Conservation (phyloP, 179 eudicot species). For the Vitellaria paradoxa region DNA sequence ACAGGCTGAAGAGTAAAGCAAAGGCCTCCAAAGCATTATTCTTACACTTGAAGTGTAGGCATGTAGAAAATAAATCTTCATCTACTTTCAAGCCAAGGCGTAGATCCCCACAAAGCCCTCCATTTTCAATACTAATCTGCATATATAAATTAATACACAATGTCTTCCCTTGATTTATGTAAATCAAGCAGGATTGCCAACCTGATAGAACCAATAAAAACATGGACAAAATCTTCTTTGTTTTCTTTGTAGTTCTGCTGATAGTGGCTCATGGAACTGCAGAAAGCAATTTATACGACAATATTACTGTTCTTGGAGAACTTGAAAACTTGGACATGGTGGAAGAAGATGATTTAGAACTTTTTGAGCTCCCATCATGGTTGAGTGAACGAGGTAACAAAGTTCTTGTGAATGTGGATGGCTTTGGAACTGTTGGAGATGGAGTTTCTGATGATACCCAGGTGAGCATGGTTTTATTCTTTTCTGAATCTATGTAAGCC, state of each 20-base stretch:
- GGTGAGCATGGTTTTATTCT: constrained; percentile 31
- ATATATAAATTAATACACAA: constrained; percentile 49
- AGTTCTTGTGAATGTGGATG: constrained; percentile 69
- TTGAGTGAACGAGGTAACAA: constrained; percentile 34
- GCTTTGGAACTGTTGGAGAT: constrained; percentile 81
- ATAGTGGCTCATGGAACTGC: constrained; percentile 41
- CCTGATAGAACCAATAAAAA: constrained; percentile 19
- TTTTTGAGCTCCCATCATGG: constrained; percentile 40
- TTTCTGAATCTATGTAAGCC: not conserved
- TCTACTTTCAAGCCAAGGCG: constrained; percentile 87
- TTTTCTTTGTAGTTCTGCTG: constrained; percentile 47
- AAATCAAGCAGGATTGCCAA: constrained; percentile 30
- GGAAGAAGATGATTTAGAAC: constrained; percentile 44
- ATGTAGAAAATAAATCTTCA: constrained; percentile 57
- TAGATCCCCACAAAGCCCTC: constrained; percentile 38
- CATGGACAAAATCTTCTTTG: constrained; percentile 40
- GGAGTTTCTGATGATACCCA: constrained; percentile 81
- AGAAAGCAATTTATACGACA: constrained; percentile 31
- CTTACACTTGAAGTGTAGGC: constrained; percentile 85
- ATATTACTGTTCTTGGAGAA: constrained; percentile 28
- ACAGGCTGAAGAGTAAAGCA: constrained; percentile 80
- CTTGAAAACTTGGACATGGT: constrained; percentile 45
- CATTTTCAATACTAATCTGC: constrained; percentile 36
- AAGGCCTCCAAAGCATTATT: constrained; percentile 37
- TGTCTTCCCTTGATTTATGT: constrained; percentile 33